These are phyloP conservation scores for Mrakiaceae sp. DNA, from an alignment of 1,284 basidiomycete genomes.

Conservation along the genomic window DNA sequence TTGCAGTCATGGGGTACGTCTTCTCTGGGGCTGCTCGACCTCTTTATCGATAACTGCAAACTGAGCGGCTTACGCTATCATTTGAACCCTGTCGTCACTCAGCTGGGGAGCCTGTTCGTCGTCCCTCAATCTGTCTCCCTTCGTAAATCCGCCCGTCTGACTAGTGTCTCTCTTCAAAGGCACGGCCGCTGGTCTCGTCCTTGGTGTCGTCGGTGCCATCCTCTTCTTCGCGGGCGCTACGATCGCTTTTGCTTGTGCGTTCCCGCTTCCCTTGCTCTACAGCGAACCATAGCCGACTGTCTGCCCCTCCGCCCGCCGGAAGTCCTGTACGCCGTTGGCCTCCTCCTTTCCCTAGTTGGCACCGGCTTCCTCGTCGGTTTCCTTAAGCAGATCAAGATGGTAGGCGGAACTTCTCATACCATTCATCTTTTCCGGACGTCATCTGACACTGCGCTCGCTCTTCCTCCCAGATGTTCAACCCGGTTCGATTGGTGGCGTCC, in stretches of 20 bases:
- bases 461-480: slow-evolving; percentile 14
- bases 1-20: slow-evolving; percentile 7
- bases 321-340: slow-evolving; percentile 17
- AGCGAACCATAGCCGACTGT: background rate
- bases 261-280: no score
- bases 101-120: no score
- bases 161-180: background rate
- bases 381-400: slow-evolving; percentile 16
- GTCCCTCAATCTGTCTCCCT: background rate
- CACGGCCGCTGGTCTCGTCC: slow-evolving; percentile 1
- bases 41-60: no score
- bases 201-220: slow-evolving; percentile 9
- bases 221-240: slow-evolving; percentile 12
- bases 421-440: background rate
- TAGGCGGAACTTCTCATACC: background rate
- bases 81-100: no score
- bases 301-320: background rate
- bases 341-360: slow-evolving; percentile 8
- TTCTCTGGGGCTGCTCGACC: background rate
- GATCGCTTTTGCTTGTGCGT: slow-evolving; percentile 16
- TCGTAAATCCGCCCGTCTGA: background rate
- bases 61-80: no score
- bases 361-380: slow-evolving; percentile 17
- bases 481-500: slow-evolving; percentile 12
- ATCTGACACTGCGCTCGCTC: background rate